Base-by-base conservation (phyloP, 352 stramenopile genomes). In the Phytopythium chamaehyphon region DNA sequence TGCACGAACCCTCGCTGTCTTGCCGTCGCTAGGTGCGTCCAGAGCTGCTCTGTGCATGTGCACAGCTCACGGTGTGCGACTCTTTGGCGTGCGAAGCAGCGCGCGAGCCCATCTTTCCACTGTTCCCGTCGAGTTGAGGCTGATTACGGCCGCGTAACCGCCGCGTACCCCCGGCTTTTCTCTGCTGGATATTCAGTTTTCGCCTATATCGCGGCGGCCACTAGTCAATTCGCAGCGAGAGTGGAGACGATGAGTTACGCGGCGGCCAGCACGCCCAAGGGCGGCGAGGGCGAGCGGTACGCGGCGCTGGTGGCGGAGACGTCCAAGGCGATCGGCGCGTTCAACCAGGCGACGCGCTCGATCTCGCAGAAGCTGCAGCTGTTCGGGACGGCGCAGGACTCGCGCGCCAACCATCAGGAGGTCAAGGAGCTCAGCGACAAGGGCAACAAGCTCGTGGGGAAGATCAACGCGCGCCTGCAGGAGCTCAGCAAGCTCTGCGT, bases 301-400 rank as follows among this genome's bases (percentile, higher is more conserved):
- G 71, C 71, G 44, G 62, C 52, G 38, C 62, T 83, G 21, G 62
- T 83, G 38, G 55, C 72, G 55, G 76, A 87, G 62, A 82, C 74
- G 55, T 77, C 71, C 52, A 73, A 82, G 57, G 65, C 70, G n/a
- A 70, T 87, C 58, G 59, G 40, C 33, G 66, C 76, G 40, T 82
- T 87, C 59, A 77, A 87, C 54, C 64, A 81, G 59, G 66, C 63
- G 23, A 83, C 74, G 42, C 72, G 73, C 51, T 64, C 63, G 33
- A 80, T 84, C 47, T 61, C 74, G 49, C 72, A 87, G 64, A 87
- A 87, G 61, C 76, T 87, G 60, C 57, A 64, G 50, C 66, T 87
- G 24, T 79, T 83, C 50, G 69, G 71, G 31, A 82, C 73, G 19
- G 58, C 69, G 33, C 71, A 85, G 47, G 73, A 84, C 58, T 80